Evolutionary conservation across 192 early-diverging fungal species (phyloP), one percentile per base, ranked within the genome.

Genomic region (Mortierella claussenii): DNA sequence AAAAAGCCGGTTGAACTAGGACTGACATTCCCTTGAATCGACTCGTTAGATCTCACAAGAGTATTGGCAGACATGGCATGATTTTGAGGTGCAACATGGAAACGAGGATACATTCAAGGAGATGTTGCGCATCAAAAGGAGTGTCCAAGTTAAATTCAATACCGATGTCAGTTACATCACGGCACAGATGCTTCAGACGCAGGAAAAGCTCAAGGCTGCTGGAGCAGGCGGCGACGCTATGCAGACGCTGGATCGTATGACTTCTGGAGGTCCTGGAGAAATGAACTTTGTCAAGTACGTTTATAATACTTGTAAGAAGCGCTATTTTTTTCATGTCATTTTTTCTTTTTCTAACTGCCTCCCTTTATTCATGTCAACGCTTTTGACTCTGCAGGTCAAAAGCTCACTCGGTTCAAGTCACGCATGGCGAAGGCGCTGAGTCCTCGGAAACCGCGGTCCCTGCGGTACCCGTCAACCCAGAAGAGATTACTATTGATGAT

Each of bases 81-180:
- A 95, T 55, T 99, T 98, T 78, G 98, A 99, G 86, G 95, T 97
- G 15, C 89, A 92, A 60, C 92, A 96, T 65, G 98, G 98, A 32
- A 98, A 96, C 74, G 97, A 99, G 74, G 96, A 98, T 47, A 96
- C 97, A 4, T 98, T 97, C 83, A 96, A 95, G 82, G 97, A 98
- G 65, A 97, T 97, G 96, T 86, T 99, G 46, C 83, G 96, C 60
- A 90, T 97, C 65, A 96, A 96, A 78, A 93, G 97, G 8, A 88
- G 88, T 40, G 92, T 94, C 5, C 90, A 93, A 76, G 92, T 95
- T 23, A 89, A 90, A 48, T 94, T 85, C 80, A 93, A 91, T 59
- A 91, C 92, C 6, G 95, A 97, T 53, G 90, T 79, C 47, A 75
- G 65, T 20, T 70, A 67, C 42, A 67, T 70, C 31, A 78, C 66